A percentile compares a stretch with the other conserved stretches of the same genome.
Conservation (phyloP, 768 basidiomycete species). For the Russula sp. region DNA sequence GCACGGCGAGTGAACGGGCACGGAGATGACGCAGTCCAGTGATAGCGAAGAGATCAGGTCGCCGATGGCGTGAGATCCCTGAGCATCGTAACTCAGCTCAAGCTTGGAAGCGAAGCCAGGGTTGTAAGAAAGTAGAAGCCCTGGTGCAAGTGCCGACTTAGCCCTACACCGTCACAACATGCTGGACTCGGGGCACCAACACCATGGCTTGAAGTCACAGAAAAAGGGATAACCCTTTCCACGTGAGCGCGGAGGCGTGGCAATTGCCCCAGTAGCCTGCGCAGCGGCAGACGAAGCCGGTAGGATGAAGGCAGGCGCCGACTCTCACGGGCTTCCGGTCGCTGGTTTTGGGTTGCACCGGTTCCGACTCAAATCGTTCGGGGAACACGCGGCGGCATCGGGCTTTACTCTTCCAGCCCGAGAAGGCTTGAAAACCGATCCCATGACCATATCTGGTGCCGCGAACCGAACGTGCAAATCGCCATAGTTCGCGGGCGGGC, state of each 20-base stretch:
- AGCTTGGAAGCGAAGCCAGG: neutral
- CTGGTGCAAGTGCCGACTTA: neutral
- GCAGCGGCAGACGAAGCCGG: slow-evolving; percentile 1
- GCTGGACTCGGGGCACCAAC: neutral
- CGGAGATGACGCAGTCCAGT: neutral
- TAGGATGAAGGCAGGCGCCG: slow-evolving; percentile 11
- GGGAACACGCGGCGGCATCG: neutral
- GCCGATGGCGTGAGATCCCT: neutral
- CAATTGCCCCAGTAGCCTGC: neutral
- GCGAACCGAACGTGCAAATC: neutral
- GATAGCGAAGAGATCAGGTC: neutral
- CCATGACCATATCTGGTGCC: neutral
- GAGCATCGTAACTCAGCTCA: neutral
- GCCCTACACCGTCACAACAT: neutral
- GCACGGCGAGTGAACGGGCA: neutral
- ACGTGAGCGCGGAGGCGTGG: slow-evolving; percentile 8
- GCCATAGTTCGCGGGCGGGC: neutral
- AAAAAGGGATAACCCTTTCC: neutral
- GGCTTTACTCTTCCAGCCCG: neutral
- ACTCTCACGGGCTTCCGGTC: neutral
- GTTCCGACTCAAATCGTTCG: neutral
- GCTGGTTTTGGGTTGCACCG: neutral
- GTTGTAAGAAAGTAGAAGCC: neutral
- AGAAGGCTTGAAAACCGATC: neutral
- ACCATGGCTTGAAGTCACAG: neutral